Evolutionary conservation across 371 early-diverging fungal genomes (phyloP).

Genomic region (Apophysomyces ossiformis): DNA sequence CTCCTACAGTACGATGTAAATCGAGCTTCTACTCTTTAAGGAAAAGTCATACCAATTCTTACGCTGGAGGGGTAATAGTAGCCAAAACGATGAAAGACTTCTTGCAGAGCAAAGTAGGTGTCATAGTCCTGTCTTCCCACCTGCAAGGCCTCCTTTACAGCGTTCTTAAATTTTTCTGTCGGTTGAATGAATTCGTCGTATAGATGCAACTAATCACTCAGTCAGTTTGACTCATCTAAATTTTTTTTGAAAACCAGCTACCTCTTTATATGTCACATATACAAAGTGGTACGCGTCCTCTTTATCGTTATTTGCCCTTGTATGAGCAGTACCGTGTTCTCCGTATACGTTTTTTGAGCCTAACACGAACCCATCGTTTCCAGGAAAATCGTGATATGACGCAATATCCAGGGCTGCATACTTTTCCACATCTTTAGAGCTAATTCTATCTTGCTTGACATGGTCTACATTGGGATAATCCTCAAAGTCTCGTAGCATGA

Average conservation of each 20-base stretch:
- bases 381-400: neutral
- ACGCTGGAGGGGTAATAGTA: neutral
- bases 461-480: neutral
- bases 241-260: neutral
- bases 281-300: neutral
- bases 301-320: neutral
- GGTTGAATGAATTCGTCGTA: neutral
- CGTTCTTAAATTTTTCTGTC: neutral
- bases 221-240: neutral
- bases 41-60: neutral
- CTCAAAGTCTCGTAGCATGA: neutral
- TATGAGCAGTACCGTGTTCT: neutral
- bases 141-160: neutral
- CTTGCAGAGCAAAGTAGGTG: neutral
- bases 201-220: neutral
- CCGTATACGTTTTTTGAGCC: neutral
- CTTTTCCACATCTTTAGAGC: neutral
- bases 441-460: neutral
- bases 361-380: neutral
- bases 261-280: constrained; percentile 1
- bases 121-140: neutral
- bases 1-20: neutral
- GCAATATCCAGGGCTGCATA: neutral
- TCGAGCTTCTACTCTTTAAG: neutral
- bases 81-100: neutral